Evolutionary conservation across 2,329 filamentous ascomycete genomes (phyloP).

Genomic region (Colletotrichum gigasporum): DNA sequence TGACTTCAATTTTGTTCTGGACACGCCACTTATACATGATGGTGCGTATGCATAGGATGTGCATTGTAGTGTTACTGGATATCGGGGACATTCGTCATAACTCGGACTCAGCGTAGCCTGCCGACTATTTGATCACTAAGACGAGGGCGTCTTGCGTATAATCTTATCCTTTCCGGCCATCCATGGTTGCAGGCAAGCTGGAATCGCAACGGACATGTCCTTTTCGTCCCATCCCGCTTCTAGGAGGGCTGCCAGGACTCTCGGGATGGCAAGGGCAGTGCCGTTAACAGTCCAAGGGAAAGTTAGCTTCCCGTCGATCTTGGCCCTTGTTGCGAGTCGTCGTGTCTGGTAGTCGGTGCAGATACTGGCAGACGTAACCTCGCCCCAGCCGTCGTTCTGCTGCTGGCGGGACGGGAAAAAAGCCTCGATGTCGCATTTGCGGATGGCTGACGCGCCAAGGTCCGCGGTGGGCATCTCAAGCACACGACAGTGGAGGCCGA

Average conservation of each 20-base stretch:
- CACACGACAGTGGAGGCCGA: constrained; percentile 86
- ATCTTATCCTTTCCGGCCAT: constrained; percentile 83
- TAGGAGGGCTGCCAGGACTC: constrained; percentile 87
- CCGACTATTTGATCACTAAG: not conserved
- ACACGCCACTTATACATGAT: not conserved
- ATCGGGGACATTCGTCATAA: not conserved
- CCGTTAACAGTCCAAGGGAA: constrained; percentile 95
- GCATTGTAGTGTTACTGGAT: not conserved
- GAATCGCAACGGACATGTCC: constrained; percentile 74
- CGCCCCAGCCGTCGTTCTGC: constrained; percentile 82
- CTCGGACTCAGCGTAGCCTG: not conserved
- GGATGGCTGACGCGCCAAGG: constrained; percentile 85
- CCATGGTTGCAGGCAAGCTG: constrained; percentile 81
- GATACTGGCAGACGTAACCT: constrained; percentile 89
- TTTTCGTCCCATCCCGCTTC: constrained; percentile 90
- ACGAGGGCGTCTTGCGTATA: constrained; percentile 40
- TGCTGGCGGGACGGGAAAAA: constrained; percentile 84
- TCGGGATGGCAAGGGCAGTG: constrained; percentile 89
- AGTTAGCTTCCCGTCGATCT: constrained; percentile 63
- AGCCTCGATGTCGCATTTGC: constrained; percentile 94
- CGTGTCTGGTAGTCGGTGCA: constrained; percentile 96
- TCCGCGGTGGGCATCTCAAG: constrained; percentile 92
- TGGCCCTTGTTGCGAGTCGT: constrained; percentile 79
- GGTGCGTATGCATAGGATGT: not conserved
- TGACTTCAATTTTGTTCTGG: not conserved